phyloP scores from a whole-genome alignment of 1,139 yeast genomes.

The Debaryomyces sp. region DNA sequence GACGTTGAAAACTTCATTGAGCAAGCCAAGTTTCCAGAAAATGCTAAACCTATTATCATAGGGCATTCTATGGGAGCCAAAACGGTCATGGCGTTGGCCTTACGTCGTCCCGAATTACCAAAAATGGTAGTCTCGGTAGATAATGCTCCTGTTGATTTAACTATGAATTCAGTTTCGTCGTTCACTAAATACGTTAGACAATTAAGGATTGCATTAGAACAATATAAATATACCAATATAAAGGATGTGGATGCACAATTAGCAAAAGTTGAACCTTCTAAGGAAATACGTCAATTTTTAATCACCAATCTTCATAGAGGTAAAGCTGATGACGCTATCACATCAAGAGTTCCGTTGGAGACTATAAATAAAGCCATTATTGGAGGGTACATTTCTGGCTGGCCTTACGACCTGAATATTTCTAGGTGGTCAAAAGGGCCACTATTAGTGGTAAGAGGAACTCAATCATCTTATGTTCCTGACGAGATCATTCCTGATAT shows the following conservation, averaged over 20 bases:
- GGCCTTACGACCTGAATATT: slow-evolving; percentile 68
- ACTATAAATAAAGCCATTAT: slow-evolving; percentile 65
- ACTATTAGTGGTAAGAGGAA: slow-evolving; percentile 77
- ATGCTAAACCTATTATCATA: slow-evolving; percentile 60
- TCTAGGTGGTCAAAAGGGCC: slow-evolving; percentile 68
- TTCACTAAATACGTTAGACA: slow-evolving; percentile 72
- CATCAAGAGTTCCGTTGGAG: slow-evolving; percentile 70
- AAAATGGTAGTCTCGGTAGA: slow-evolving; percentile 77
- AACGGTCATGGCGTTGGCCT: slow-evolving; percentile 83
- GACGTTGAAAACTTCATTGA: slow-evolving; percentile 79
- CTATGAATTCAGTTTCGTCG: slow-evolving; percentile 50
- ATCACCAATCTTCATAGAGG: slow-evolving; percentile 66
- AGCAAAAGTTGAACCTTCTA: slow-evolving; percentile 60
- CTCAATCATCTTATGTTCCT: slow-evolving; percentile 75
- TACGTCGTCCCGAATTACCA: slow-evolving; percentile 68
- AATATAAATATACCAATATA: slow-evolving; percentile 46
- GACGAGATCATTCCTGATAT: slow-evolving; percentile 80
- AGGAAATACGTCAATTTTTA: slow-evolving; percentile 74
- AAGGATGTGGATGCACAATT: slow-evolving; percentile 72
- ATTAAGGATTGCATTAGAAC: slow-evolving; percentile 55
- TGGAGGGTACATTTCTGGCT: slow-evolving; percentile 65
- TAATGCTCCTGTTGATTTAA: slow-evolving; percentile 79
- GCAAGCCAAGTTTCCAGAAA: slow-evolving; percentile 36
- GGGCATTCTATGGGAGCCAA: slow-evolving; percentile 99
- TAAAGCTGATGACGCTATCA: slow-evolving; percentile 36